phyloP scores from a whole-genome alignment of 169 alveolate species.

The Plasmodium adleri region DNA sequence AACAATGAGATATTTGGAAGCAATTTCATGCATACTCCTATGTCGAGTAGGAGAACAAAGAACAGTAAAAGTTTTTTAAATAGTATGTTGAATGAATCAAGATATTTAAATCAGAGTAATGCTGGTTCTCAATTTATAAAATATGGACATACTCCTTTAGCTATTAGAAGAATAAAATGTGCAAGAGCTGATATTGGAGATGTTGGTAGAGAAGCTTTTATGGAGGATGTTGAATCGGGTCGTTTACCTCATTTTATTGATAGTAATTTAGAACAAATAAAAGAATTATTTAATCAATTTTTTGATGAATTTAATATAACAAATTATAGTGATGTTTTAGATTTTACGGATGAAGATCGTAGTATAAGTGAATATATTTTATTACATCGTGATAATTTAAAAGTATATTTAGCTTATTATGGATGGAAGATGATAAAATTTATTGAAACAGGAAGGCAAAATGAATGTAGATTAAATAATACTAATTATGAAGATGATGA shows the following conservation, averaged over 20 bases:
- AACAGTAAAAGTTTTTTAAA: conserved; percentile 62
- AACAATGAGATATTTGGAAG: conserved; percentile 58
- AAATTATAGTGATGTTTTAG: conserved; percentile 80
- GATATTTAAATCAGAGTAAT: conserved; percentile 62
- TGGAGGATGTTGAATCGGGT: conserved; percentile 88
- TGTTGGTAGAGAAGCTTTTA: conserved; percentile 89
- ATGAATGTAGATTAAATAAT: conserved; percentile 68
- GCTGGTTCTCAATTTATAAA: conserved; percentile 82
- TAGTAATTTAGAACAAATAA: conserved; percentile 84
- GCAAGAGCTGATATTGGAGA: conserved; percentile 92
- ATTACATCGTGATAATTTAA: conserved; percentile 68
- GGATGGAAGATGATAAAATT: conserved; percentile 83
- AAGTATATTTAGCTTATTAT: conserved; percentile 77
- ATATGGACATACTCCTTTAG: conserved; percentile 90
- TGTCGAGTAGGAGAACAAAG: conserved; percentile 71
- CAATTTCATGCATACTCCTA: conserved; percentile 62
- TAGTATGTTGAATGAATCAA: conserved; percentile 74
- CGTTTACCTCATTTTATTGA: conserved; percentile 87
- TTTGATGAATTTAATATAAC: conserved; percentile 82
- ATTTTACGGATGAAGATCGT: conserved; percentile 80
- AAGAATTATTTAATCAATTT: conserved; percentile 83
- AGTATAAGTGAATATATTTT: conserved; percentile 78
- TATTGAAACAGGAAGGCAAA: conserved; percentile 77
- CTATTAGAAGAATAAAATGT: conserved; percentile 85
- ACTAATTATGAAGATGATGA: conserved; percentile 25